phyloP scores from a whole-genome alignment of 1,139 yeast species.

The Pichia sp. region DNA sequence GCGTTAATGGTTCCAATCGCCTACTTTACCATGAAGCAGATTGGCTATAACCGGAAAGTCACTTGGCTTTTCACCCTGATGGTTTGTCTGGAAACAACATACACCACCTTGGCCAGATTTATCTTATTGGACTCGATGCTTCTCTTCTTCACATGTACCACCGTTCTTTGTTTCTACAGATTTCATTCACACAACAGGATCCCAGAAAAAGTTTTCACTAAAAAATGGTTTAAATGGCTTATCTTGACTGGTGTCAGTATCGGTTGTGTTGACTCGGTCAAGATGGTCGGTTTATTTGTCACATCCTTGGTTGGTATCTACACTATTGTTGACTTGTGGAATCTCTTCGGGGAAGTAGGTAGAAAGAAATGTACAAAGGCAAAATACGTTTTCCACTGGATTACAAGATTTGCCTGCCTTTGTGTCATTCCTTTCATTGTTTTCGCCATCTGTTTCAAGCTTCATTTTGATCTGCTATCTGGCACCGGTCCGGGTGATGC shows the following conservation, averaged over 20 bases:
- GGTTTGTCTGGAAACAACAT: slow-evolving; percentile 83
- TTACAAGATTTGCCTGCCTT: slow-evolving; percentile 55
- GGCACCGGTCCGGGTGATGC: slow-evolving; percentile 93
- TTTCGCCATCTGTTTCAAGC: slow-evolving; percentile 61
- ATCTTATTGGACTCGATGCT: slow-evolving; percentile 95
- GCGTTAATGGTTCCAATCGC: slow-evolving; percentile 91
- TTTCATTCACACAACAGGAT: slow-evolving; percentile 68
- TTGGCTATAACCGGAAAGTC: slow-evolving; percentile 74
- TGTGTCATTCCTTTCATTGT: slow-evolving; percentile 59
- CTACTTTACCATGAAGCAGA: slow-evolving; percentile 82
- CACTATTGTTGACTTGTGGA: slow-evolving; percentile 72
- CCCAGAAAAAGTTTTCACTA: slow-evolving; percentile 49
- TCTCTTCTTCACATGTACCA: slow-evolving; percentile 82
- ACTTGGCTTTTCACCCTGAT: slow-evolving; percentile 86
- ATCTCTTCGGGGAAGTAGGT: slow-evolving; percentile 52
- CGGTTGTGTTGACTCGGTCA: slow-evolving; percentile 79
- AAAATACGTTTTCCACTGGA: slow-evolving; percentile 58
- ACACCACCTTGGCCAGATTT: slow-evolving; percentile 85
- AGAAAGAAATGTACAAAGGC: slow-evolving; percentile 40
- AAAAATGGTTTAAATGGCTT: slow-evolving; percentile 96
- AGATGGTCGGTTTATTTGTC: slow-evolving; percentile 79
- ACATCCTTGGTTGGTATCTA: slow-evolving; percentile 73
- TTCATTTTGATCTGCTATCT: slow-evolving; percentile 68
- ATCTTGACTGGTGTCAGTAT: slow-evolving; percentile 66
- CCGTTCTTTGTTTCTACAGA: slow-evolving; percentile 70